Conservation (phyloP, 2,329 filamentous ascomycete genomes). For the Pleurostoma richardsiae region DNA sequence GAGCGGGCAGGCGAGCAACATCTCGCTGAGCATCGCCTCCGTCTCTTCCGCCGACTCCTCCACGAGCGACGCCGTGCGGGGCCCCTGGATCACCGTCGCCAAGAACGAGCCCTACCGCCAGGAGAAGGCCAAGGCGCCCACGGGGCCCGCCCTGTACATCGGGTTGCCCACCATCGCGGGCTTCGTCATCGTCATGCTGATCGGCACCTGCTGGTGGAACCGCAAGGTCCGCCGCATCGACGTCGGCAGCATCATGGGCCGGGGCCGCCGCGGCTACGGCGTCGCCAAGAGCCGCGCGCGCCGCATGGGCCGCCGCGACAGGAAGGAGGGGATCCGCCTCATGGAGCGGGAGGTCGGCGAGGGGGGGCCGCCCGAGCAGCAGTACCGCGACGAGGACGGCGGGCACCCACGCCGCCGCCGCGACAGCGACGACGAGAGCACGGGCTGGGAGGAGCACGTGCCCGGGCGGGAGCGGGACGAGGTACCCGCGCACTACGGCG, state of each 20-base stretch:
- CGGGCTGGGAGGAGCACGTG: constrained; percentile 23
- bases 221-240: constrained; percentile 42
- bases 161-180: constrained; percentile 47
- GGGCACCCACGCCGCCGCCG: constrained; percentile 3
- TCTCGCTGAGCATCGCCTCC: constrained; percentile 40
- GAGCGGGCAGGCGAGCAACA: constrained; percentile 31
- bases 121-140: constrained; percentile 22
- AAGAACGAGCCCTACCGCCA: constrained; percentile 24
- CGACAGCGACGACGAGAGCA: constrained; percentile 16
- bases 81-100: constrained; percentile 36
- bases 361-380: constrained; percentile 11
- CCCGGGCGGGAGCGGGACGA: constrained; percentile 2
- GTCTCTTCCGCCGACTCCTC: constrained; percentile 21
- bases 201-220: constrained; percentile 55
- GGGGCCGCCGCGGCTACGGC: constrained; percentile 36
- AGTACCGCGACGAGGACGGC: constrained; percentile 12
- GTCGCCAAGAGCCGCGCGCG: constrained; percentile 25
- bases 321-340: constrained; percentile 38
- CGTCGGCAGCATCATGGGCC: constrained; percentile 47
- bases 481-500: constrained; percentile 6
- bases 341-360: constrained; percentile 25
- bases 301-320: constrained; percentile 27
- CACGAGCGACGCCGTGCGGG: constrained; percentile 23
- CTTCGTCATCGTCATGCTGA: constrained; percentile 37
- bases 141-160: constrained; percentile 41